Evolutionary conservation across 1,284 basidiomycete species (phyloP), one percentile per base, ranked within the genome.

Genomic region (Ceratobasidium sp.): DNA sequence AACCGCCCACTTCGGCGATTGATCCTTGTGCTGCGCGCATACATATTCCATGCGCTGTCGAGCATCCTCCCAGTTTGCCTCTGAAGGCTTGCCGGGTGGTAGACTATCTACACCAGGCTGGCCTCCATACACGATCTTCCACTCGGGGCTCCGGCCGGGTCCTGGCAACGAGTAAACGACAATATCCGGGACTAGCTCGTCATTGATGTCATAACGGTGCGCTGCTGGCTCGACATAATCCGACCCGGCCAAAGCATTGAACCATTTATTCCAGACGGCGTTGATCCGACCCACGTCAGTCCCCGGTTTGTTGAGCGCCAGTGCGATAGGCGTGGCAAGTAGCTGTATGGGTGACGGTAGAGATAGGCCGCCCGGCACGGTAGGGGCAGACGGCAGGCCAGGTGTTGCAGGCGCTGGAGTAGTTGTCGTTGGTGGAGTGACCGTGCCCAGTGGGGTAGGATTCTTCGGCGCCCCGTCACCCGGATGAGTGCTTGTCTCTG

Each of bases 261-360:
- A 32, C 65, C 65, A 67, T 19, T 49, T 67, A 22, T 54, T 67
- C 65, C 65, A 67, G 29, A 67, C 34, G 7, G 65, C 65, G n/a
- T 67, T 67, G 49, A 67, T 67, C 54, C 43, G 40, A 37, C 32
- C 65, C 4, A 67, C 65, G 15, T 29, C 29, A 17, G 49, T 52
- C 7, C 51, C 29, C 6, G 65, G 65, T 5, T 32, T 19, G 32
- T 67, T 52, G 17, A 67, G 46, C 49, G 13, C 9, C 11, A 46
- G 2, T 22, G 59, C 19, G 15, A 17, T 19, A 19, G 32, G 29
- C 32, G 37, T 15, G 29, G 7, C 3, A 37, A 61, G 29, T 4
- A 34, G 54, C 7, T 6, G 7, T 34, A 57, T 57, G 54, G 25
- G 17, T 25, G 13, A 11, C 22, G 22, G 25, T 15, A 57, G 11